phyloP scores from a whole-genome alignment of 1,284 basidiomycete genomes.

The Agaricales sp. region DNA sequence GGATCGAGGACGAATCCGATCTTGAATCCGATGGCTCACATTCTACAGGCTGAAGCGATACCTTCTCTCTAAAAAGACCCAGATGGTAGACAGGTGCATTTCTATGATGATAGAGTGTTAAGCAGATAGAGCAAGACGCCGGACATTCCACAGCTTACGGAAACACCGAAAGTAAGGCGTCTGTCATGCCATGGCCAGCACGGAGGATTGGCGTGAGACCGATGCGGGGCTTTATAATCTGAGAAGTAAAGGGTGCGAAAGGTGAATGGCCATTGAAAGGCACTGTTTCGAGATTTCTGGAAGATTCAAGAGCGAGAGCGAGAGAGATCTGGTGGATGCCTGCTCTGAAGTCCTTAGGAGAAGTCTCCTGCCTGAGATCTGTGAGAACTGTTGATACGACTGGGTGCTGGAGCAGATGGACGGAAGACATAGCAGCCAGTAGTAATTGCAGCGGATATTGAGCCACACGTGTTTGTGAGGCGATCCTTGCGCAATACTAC shows the following conservation, averaged over 20 bases:
- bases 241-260: constrained; percentile 56
- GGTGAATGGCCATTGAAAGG: constrained; percentile 57
- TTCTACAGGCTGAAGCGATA: constrained; percentile 87
- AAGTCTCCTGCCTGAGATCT: constrained; percentile 56
- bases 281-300: constrained; percentile 48
- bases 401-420: not conserved
- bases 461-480: not conserved
- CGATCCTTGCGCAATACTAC: not conserved
- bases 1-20: constrained; percentile 3
- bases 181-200: constrained; percentile 91
- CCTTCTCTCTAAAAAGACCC: constrained; percentile 86
- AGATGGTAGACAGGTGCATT: constrained; percentile 83
- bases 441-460: not conserved
- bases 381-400: constrained; percentile 29
- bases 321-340: constrained; percentile 64
- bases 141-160: constrained; percentile 8
- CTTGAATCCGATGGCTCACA: constrained; percentile 35
- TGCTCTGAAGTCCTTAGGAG: constrained; percentile 71
- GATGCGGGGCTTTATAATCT: constrained; percentile 59
- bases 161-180: constrained; percentile 45
- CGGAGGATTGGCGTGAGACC: constrained; percentile 88
- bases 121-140: not conserved
- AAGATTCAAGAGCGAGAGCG: constrained; percentile 70
- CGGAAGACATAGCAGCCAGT: not conserved
- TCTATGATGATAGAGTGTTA: constrained; percentile 22